These are phyloP conservation scores for Penicillium salamii DNA, from an alignment of 495 filamentous ascomycete species.

Conservation along the genomic window DNA sequence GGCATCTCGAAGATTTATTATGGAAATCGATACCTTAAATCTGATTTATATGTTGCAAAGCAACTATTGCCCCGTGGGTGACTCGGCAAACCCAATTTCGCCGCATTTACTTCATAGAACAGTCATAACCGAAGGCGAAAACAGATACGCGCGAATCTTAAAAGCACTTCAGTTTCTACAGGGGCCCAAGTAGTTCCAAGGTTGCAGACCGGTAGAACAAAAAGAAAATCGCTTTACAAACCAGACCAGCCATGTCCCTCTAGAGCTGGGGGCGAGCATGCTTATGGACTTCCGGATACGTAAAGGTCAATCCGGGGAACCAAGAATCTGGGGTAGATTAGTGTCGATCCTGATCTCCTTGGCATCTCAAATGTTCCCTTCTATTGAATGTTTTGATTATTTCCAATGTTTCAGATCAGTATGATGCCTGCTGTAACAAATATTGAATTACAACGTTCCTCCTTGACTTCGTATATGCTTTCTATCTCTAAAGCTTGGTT, in stretches of 20 bases:
- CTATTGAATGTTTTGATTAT: too few species aligned
- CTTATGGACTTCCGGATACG: constrained; percentile 35
- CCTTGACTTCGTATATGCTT: too few species aligned
- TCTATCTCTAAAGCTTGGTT: too few species aligned
- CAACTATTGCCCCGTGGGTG: background rate
- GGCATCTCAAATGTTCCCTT: constrained; percentile 2
- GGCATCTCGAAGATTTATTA: too few species aligned
- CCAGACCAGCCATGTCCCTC: constrained; percentile 57
- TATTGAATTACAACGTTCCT: too few species aligned
- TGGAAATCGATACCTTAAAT: constrained; percentile 4
- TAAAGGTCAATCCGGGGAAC: background rate
- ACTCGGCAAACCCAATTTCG: background rate
- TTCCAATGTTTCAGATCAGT: too few species aligned
- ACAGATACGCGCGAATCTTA: background rate
- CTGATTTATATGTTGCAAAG: background rate
- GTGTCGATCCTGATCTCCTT: constrained; percentile 7
- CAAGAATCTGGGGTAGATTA: constrained; percentile 19
- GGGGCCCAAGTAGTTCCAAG: constrained; percentile 54
- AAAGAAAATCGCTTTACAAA: constrained; percentile 61
- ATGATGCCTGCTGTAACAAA: too few species aligned
- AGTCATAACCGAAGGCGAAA: background rate
- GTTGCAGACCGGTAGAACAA: constrained; percentile 54
- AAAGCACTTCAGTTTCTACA: constrained; percentile 57
- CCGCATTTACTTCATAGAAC: background rate
- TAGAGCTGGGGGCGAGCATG: constrained; percentile 64